phyloP scores from a whole-genome alignment of 345 rosid genomes.

The Mercurialis annua region DNA sequence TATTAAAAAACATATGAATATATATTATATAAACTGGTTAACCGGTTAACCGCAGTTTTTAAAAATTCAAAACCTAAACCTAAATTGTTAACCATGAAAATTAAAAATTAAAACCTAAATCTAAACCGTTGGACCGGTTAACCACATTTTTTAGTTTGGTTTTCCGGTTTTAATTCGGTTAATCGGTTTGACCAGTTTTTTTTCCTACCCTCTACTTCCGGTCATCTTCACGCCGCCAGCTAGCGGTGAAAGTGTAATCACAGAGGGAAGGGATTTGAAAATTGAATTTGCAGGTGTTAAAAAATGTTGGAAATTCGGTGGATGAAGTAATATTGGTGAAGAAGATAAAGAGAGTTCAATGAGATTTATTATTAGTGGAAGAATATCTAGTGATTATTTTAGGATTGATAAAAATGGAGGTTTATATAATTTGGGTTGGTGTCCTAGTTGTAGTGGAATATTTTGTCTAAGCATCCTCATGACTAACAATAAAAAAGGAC shows the following conservation, averaged over 20 bases:
- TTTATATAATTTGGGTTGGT: constrained; percentile 9
- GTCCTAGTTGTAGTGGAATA: neutral
- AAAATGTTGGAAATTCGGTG: neutral
- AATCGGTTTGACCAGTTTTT: too few species aligned
- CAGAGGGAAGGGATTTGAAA: constrained; percentile 8
- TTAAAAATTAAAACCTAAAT: too few species aligned
- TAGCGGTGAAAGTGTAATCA: neutral
- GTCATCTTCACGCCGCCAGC: neutral
- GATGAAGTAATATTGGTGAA: constrained; percentile 14
- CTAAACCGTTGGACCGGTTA: too few species aligned
- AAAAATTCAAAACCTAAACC: too few species aligned
- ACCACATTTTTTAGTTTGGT: too few species aligned
- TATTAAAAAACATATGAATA: too few species aligned
- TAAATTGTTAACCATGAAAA: too few species aligned
- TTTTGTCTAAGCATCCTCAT: constrained; percentile 10
- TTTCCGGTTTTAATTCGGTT: too few species aligned
- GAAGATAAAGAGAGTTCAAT: constrained; percentile 5
- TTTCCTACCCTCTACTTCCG: too few species aligned
- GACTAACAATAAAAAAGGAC: too few species aligned
- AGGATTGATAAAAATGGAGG: constrained; percentile 14
- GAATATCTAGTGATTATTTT: neutral
- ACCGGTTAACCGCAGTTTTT: too few species aligned
- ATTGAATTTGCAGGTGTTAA: constrained; percentile 5
- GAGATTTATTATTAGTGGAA: constrained; percentile 19
- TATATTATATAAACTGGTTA: too few species aligned